A percentile compares a stretch with the other conserved stretches of the same genome.
phyloP scores from a whole-genome alignment of 2,329 filamentous ascomycete genomes.

The Rhynchosporium agropyri region DNA sequence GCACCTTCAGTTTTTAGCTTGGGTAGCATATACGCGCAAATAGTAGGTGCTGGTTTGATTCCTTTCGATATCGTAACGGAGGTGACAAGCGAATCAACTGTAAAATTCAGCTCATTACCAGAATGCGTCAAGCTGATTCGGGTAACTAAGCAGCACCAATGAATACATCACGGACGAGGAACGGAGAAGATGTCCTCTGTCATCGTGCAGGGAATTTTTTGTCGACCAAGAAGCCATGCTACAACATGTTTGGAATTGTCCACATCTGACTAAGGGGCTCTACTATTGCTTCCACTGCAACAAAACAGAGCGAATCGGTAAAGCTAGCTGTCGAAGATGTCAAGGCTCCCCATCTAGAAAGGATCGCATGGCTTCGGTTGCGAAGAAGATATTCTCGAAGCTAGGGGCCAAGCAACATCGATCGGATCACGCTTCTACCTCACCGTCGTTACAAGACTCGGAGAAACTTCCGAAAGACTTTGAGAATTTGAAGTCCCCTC shows the following conservation, averaged over 20 bases:
- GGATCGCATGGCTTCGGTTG: conserved; percentile 35
- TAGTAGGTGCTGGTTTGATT: conserved; percentile 15
- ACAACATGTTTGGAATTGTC: conserved; percentile 38
- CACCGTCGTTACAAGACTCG: conserved; percentile 16
- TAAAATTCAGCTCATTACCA: background rate
- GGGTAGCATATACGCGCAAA: conserved; percentile 38
- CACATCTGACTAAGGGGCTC: conserved; percentile 35
- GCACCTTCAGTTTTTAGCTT: conserved; percentile 36
- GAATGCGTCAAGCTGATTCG: background rate
- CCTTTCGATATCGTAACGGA: background rate
- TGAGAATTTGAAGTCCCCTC: conserved; percentile 2
- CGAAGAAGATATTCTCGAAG: conserved; percentile 39
- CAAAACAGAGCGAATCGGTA: conserved; percentile 35
- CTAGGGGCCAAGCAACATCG: conserved; percentile 33
- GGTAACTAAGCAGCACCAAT: conserved; percentile 21
- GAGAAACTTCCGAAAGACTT: conserved; percentile 11
- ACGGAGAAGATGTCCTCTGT: conserved; percentile 35
- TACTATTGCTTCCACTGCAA: conserved; percentile 40
- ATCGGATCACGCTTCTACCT: conserved; percentile 13
- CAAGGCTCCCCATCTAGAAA: conserved; percentile 34
- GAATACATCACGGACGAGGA: conserved; percentile 37
- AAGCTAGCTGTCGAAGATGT: conserved; percentile 35
- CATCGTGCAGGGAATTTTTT: conserved; percentile 36
- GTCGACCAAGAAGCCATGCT: conserved; percentile 36
- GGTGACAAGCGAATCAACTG: too few relatives aligned